A percentile compares a stretch with the other conserved stretches of the same genome.
These are phyloP conservation scores for Cutaneotrichosporon sp. DNA, from an alignment of 1,284 basidiomycete species.

Conservation along the genomic window DNA sequence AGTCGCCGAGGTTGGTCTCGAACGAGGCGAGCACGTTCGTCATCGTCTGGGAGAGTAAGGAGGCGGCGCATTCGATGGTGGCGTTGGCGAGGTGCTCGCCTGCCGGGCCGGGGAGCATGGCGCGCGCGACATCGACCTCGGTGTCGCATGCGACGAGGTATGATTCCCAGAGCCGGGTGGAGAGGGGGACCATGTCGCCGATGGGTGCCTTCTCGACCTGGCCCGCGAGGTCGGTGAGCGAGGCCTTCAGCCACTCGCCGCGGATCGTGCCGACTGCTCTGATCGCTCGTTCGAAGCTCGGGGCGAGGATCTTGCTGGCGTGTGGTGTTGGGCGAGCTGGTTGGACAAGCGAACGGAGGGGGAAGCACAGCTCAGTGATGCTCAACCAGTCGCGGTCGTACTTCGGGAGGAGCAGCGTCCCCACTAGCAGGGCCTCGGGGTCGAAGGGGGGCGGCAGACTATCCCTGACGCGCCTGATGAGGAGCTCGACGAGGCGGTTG, in stretches of 20 bases:
- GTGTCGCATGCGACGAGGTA: conserved; percentile 43
- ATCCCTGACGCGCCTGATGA: conserved; percentile 35
- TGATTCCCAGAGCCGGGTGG: conserved; percentile 40
- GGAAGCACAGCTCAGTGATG: conserved; percentile 29
- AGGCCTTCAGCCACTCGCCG: conserved; percentile 41
- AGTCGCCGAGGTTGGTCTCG: conserved; percentile 41
- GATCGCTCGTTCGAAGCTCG: conserved; percentile 33
- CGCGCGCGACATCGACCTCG: conserved; percentile 43
- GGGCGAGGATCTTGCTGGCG: conserved; percentile 30
- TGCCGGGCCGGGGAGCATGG: conserved; percentile 41
- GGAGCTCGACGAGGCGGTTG: conserved; percentile 36
- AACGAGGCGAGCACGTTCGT: conserved; percentile 38
- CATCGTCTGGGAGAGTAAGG: conserved; percentile 31
- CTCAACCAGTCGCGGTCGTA: conserved; percentile 36
- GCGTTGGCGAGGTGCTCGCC: conserved; percentile 33
- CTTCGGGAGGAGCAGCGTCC: conserved; percentile 39
- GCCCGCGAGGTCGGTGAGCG: conserved; percentile 26
- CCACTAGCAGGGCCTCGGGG: conserved; percentile 11
- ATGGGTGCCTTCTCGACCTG: conserved; percentile 43
- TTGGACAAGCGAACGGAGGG: conserved; percentile 25
- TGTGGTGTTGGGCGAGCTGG: conserved; percentile 31
- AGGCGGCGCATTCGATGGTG: conserved; percentile 31
- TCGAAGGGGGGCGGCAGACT: conserved; percentile 19
- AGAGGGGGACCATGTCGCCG: conserved; percentile 38
- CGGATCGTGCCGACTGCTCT: conserved; percentile 30